Base-by-base conservation (phyloP, 2,329 filamentous ascomycete genomes). In the Colletotrichum sp. region DNA sequence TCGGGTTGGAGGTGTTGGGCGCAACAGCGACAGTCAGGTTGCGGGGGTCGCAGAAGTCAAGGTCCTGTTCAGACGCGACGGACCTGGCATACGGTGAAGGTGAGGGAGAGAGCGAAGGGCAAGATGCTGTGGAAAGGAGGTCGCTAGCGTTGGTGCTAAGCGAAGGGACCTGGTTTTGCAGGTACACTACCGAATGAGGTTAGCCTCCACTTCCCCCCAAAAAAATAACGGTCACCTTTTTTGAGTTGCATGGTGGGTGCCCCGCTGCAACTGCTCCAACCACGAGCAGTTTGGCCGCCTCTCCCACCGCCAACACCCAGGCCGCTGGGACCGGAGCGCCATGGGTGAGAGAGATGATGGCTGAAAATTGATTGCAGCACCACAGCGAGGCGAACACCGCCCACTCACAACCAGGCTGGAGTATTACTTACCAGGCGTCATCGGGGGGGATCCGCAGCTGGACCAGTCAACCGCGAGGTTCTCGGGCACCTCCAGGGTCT, bases 1-100 rank as follows among this genome's bases (percentile, higher is more conserved):
- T 88, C 52, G 88, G 83, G 80, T 87, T 89, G 77, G 87, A 84
- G 70, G 89, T 85, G 81, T 87, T 83, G 67, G 82, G 79, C 28
- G 82, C 78, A 70, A 85, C 84, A 70, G 87, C 89, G 32, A 98
- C 95, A 24, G 94, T 98, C 78, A 98, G 88, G 82, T 98, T 95
- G 82, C 96, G 93, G 38, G 96, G 96, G 83, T 98, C 96, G 85
- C 96, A 98, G 84, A 97, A 97, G 85, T 95, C 93, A 79, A 95
- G 90, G 83, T 95, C 93, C 79, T 91, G 89, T 81, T 95, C 94
- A 3, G 92, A 92, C 61, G 90, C 87, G 83, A 93, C 87, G 71
- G 94, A 92, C 80, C 91, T 89, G 79, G 95, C 93, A 78, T 95
- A 93, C 34, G 95, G 95, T 64, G 95, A 94, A 21, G 96, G 95